Evolutionary conservation across 2,329 filamentous ascomycete genomes (phyloP), one percentile per base, ranked within the genome.

Genomic region (Neofusicoccum kwambonambiense): DNA sequence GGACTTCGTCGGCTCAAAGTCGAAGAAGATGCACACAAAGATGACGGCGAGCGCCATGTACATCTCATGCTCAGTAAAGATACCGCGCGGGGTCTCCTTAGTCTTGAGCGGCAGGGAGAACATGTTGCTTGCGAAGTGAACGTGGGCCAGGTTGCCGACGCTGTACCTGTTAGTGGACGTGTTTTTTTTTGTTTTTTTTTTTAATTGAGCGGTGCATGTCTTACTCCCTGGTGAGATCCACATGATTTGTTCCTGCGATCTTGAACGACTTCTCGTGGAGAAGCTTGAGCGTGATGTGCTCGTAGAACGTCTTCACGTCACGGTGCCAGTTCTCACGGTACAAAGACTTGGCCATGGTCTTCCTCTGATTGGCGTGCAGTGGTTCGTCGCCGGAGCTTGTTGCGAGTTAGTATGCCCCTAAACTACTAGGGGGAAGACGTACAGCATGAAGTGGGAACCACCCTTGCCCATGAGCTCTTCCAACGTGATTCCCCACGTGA

Each of bases 301-400:
- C 81, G 73, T 90, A 93, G 71, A 92, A 93, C 0, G 79, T 76
- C 78, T 88, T 89, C 70, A 92, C 81, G 9, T 87, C 81, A 8
- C 80, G 76, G 44, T 85, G 79, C 84, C 90, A 92, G 50, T 86
- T 82, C 11, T 85, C 84, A 47, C 81, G 81, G 73, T 86, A 86
- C 5, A 91, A 75, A 15, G 86, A 79, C 61, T 83, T 79, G 31
- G 81, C 79, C 75, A 71, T 69, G 2, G 57, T 67, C 56, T 68
- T 57, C 35, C 76, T 72, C 65, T 74, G 73, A 64, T 77, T 75
- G 22, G 74, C 56, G 50, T 69, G 66, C 5, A 69, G 47, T 13
- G 62, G 67, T 12, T 74, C 71, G 37, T 77, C 74, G 67, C 75
- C 76, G 27, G 68, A 69, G 11, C 65, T 69, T 19, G 15, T 12